Evolutionary conservation across 1,284 basidiomycete species (phyloP).

Genomic region (Papiliotrema nemorosa): DNA sequence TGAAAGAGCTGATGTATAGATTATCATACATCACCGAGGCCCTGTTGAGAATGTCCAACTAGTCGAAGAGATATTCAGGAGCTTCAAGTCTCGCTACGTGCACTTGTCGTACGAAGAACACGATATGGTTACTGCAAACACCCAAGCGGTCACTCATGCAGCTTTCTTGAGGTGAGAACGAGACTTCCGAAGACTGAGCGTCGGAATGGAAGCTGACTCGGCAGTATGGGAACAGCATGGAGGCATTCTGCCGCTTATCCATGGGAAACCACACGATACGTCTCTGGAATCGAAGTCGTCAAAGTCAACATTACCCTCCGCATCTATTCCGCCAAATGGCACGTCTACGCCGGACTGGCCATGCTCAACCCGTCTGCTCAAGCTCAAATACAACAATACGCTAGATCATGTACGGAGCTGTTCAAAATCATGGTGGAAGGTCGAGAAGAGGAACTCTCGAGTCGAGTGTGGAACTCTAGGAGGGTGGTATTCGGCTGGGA

Average conservation of each 20-base stretch:
- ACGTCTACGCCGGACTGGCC: constrained; percentile 96
- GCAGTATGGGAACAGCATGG: constrained; percentile 97
- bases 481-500: constrained; percentile 70
- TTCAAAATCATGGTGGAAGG: constrained; percentile 96
- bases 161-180: constrained; percentile 92
- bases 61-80: constrained; percentile 78
- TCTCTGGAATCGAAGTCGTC: constrained; percentile 97
- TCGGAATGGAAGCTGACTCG: background rate
- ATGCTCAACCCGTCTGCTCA: constrained; percentile 93
- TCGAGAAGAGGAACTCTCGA: constrained; percentile 62
- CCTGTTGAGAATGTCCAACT: constrained; percentile 67
- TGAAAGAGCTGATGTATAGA: constrained; percentile 53
- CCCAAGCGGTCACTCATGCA: constrained; percentile 96
- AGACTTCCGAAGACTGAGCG: too few relatives aligned
- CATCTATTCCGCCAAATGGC: constrained; percentile 97
- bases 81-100: constrained; percentile 83
- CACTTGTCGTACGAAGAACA: constrained; percentile 94
- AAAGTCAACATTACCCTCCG: constrained; percentile 97
- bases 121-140: constrained; percentile 93
- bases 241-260: constrained; percentile 73
- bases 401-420: constrained; percentile 76
- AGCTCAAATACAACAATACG: constrained; percentile 84
- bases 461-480: constrained; percentile 72
- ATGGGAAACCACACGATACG: constrained; percentile 89
- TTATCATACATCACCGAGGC: constrained; percentile 84